Conservation (phyloP, 306 rosid species). For the Trichosanthes truncata region DNA sequence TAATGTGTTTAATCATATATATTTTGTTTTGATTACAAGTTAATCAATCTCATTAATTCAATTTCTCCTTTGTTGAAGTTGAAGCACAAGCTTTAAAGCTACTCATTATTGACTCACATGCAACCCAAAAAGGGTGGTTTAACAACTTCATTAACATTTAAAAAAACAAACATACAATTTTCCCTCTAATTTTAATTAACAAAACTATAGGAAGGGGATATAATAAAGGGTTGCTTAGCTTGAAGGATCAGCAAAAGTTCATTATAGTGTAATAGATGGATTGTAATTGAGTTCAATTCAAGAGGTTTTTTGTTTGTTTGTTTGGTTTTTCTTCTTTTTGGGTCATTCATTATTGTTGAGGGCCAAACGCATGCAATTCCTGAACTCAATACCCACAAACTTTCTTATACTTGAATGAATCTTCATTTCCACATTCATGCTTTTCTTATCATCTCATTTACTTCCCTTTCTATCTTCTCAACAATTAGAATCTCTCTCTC, state of each 20-base stretch:
- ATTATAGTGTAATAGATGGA: neutral
- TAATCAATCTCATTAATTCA: conserved; percentile 1
- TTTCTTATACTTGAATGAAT: conserved; percentile 7
- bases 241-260: conserved; percentile 50
- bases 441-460: conserved; percentile 7
- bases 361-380: conserved; percentile 38
- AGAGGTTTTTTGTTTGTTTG: neutral
- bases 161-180: neutral
- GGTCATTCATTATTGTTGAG: conserved; percentile 23
- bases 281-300: conserved; percentile 8
- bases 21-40: neutral
- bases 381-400: conserved; percentile 15
- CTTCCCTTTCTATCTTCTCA: neutral
- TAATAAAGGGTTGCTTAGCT: conserved; percentile 36
- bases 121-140: neutral
- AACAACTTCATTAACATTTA: neutral
- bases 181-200: neutral
- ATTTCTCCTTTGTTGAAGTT: neutral
- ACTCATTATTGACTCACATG: conserved; percentile 4
- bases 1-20: neutral
- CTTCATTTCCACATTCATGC: conserved; percentile 1
- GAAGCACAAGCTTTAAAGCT: conserved; percentile 2
- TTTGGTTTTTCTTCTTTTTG: neutral
- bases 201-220: neutral
- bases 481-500: neutral